These are phyloP conservation scores for Salvia splendens DNA, from an alignment of 257 asterid species.

Conservation along the genomic window DNA sequence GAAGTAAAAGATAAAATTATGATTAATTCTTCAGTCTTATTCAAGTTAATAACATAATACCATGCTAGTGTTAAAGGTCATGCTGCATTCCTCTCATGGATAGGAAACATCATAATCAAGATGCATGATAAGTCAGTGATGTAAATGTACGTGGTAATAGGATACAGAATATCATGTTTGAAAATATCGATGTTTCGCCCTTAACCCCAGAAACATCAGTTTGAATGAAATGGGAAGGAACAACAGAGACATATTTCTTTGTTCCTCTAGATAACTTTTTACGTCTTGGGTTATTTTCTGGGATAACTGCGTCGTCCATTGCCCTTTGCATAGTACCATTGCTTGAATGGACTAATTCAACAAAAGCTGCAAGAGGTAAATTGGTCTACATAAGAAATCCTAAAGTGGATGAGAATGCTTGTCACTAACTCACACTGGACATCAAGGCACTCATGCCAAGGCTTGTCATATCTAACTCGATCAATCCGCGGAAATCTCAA, in stretches of 20 bases:
- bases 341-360: slow-evolving; percentile 91
- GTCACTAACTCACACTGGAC: slow-evolving; percentile 66
- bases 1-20: background rate
- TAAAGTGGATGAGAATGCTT: slow-evolving; percentile 21
- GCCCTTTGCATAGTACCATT: slow-evolving; percentile 80
- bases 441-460: slow-evolving; percentile 98
- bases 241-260: slow-evolving; percentile 65
- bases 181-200: slow-evolving; percentile 77
- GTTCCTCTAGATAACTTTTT: slow-evolving; percentile 49
- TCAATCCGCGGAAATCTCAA: slow-evolving; percentile 98
- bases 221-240: slow-evolving; percentile 85
- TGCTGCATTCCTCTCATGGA: slow-evolving; percentile 8
- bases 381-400: slow-evolving; percentile 11
- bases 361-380: slow-evolving; percentile 63
- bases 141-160: slow-evolving; percentile 35
- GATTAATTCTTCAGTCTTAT: slow-evolving; percentile 12
- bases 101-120: slow-evolving; percentile 13
- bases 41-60: background rate
- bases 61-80: background rate
- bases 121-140: background rate
- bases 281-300: slow-evolving; percentile 59
- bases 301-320: slow-evolving; percentile 39
- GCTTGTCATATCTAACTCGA: slow-evolving; percentile 89
- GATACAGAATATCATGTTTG: slow-evolving; percentile 81
- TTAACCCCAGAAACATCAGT: slow-evolving; percentile 85